Conservation (phyloP, 129 eudicot genomes). For the Glebionis coronaria region DNA sequence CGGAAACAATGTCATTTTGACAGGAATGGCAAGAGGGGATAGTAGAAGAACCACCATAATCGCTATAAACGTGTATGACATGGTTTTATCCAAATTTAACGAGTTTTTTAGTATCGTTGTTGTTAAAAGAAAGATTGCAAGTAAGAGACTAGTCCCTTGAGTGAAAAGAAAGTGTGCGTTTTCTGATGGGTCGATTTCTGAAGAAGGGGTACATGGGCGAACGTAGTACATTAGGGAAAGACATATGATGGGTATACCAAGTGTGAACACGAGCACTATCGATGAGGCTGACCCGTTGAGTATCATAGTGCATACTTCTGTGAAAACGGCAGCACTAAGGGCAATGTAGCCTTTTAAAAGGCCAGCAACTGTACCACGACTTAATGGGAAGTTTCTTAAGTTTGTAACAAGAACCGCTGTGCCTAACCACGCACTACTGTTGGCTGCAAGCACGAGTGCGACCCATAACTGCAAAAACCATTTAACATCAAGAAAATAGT, state of each 20-base stretch:
- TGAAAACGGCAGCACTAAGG: constrained; percentile 88
- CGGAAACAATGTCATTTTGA: constrained; percentile 87
- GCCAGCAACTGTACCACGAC: constrained; percentile 97
- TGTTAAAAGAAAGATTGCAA: constrained; percentile 74
- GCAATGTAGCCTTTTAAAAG: constrained; percentile 91
- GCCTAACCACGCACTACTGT: constrained; percentile 87
- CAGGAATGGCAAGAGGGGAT: constrained; percentile 89
- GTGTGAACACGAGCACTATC: constrained; percentile 50
- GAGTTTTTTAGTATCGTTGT: constrained; percentile 62
- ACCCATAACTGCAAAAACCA: constrained; percentile 60
- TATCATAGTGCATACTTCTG: constrained; percentile 64
- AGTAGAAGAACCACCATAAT: constrained; percentile 65
- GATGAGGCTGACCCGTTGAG: constrained; percentile 63
- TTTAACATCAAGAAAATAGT: neutral
- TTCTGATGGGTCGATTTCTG: constrained; percentile 61
- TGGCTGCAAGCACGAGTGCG: constrained; percentile 74
- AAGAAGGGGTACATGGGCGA: constrained; percentile 81
- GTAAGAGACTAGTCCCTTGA: constrained; percentile 68
- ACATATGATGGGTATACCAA: constrained; percentile 70
- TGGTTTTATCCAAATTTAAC: constrained; percentile 33
- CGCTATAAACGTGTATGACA: constrained; percentile 51
- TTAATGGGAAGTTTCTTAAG: constrained; percentile 85
- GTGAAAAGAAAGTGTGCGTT: constrained; percentile 74
- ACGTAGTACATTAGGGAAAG: constrained; percentile 76
- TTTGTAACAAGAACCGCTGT: constrained; percentile 93